Evolutionary conservation across 352 stramenopile genomes (phyloP).

Genomic region (Pythium phragmitis): DNA sequence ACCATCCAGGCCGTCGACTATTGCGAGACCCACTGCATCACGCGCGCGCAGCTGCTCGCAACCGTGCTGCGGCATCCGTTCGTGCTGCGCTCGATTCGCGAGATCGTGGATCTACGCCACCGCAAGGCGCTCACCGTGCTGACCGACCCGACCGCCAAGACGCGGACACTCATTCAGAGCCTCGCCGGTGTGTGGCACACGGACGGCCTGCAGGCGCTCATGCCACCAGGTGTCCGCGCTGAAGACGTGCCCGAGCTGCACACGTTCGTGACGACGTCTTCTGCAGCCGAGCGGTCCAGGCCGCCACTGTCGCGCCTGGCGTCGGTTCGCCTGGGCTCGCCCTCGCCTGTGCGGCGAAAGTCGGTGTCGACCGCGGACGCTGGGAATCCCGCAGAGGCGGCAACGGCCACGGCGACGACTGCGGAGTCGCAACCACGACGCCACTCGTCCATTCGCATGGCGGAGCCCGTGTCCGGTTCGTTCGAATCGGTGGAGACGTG

Average conservation of each 20-base stretch:
- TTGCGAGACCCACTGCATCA: conserved; percentile 71
- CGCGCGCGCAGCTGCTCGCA: conserved; percentile 46
- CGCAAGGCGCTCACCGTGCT: conserved; percentile 57
- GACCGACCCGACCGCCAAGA: conserved; percentile 57
- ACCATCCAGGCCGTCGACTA: conserved; percentile 81
- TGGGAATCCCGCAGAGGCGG: too few species aligned
- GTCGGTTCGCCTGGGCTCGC: conserved; percentile 11
- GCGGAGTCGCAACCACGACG: neutral
- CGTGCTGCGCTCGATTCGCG: conserved; percentile 54
- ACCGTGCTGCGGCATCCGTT: conserved; percentile 56
- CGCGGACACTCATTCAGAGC: conserved; percentile 57
- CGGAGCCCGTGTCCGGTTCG: neutral
- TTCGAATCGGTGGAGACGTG: too few species aligned
- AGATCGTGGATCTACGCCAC: conserved; percentile 49
- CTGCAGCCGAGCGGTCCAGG: neutral
- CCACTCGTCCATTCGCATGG: neutral
- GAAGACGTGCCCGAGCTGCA: conserved; percentile 46
- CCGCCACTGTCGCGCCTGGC: neutral
- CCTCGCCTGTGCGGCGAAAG: conserved; percentile 6
- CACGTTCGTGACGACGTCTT: conserved; percentile 28
- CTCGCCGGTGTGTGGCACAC: conserved; percentile 62
- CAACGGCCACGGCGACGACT: neutral
- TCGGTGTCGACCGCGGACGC: conserved; percentile 6
- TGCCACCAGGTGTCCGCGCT: conserved; percentile 33
- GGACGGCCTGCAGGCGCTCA: conserved; percentile 45